Base-by-base conservation (phyloP, 108 stramenopile species). In the Mediolabrus comicus region DNA sequence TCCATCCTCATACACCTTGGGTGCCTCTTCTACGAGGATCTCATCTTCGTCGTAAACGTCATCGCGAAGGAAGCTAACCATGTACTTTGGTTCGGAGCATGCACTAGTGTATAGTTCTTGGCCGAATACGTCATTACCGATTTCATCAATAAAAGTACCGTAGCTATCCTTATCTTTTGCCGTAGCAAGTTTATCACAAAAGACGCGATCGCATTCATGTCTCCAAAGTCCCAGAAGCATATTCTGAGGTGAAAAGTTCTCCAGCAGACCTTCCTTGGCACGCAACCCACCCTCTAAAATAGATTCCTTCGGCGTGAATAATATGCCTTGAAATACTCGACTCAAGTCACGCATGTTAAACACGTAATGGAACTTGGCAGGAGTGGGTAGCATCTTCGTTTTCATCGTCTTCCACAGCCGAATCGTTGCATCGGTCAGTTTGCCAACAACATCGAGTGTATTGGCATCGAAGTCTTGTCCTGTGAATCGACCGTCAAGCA, bases 261-360 rank as follows among this genome's bases (percentile, higher is more conserved):
- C 33, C 19, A 87, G 36, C 41, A 36, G 59, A 30, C 83, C 85
- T 41, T 83, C 74, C 28, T 75, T 62, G 36, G 68, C 81, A 53
- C 86, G 71, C 32, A 85, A 71, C 24, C 92, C 91, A 32, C 88
- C 85, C 17, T 73, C 83, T 17, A 69, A 59, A 55, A 93, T 84
- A 16, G 90, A 90, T 17, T 86, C 90, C 67, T 88, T 83, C 29
- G 92, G 92, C 11, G 90, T 93, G 25, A 93, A 83, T 24, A 96
- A 64, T 36, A 96, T 87, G 17, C 95, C 95, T 82, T 95, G 94
- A 74, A 96, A 96, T 7, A 96, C 92, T 41, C 95, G 77, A 39
- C 82, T 82, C 65, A 96, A 83, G 41, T 96, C 95, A 59, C 95
- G 92, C 87, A 96, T 90, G 74, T 93, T 96, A 68, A 96, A 96